phyloP scores from a whole-genome alignment of 2,329 filamentous ascomycete genomes.

The Cryphonectria nitschkei region DNA sequence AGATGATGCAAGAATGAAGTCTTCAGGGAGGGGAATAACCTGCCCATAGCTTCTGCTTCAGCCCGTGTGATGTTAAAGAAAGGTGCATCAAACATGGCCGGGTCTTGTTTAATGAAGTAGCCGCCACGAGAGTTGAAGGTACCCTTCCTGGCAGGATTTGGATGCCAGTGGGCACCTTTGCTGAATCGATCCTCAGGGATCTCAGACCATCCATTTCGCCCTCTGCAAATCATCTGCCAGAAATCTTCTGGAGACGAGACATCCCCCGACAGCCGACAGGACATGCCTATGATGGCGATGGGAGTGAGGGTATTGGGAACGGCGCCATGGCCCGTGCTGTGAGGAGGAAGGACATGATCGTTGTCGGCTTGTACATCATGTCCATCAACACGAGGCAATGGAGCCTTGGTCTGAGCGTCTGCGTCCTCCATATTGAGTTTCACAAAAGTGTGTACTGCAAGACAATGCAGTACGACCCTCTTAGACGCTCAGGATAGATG shows the following conservation, averaged over 20 bases:
- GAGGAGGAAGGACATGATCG: not conserved
- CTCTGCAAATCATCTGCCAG: constrained; percentile 37
- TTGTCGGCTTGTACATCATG: not conserved
- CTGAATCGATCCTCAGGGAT: constrained; percentile 41
- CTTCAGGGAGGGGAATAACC: constrained; percentile 7
- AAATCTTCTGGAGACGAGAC: constrained; percentile 39
- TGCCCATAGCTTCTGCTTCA: constrained; percentile 42
- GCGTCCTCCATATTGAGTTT: not conserved
- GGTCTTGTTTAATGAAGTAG: constrained; percentile 40
- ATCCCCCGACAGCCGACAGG: constrained; percentile 25
- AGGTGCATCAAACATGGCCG: constrained; percentile 37
- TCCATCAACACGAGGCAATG: not conserved
- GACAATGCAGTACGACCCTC: not conserved
- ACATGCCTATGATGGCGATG: constrained; percentile 23
- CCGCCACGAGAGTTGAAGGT: constrained; percentile 38
- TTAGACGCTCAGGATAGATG: not conserved
- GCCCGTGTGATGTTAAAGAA: constrained; percentile 44
- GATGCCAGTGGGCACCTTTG: constrained; percentile 40
- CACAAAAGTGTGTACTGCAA: not conserved
- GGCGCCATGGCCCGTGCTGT: constrained; percentile 36
- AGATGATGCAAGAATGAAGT: not conserved
- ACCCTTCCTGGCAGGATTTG: constrained; percentile 40
- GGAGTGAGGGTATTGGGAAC: not conserved
- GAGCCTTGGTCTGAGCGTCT: not conserved
- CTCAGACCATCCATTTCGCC: constrained; percentile 36